Base-by-base conservation (phyloP, 1,284 basidiomycete species). In the Apiotrichum gracile region DNA sequence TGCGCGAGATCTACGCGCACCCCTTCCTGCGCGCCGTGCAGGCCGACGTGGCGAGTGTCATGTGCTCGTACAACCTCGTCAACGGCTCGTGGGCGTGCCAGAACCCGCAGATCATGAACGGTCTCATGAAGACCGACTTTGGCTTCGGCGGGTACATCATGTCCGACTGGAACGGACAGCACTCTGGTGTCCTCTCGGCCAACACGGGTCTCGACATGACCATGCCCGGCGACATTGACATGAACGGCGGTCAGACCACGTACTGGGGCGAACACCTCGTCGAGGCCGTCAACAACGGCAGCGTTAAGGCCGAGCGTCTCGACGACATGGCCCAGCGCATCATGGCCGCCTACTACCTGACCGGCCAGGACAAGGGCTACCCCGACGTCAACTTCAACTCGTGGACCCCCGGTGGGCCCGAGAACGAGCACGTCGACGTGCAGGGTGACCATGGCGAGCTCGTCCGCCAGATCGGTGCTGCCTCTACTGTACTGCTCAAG, bases 51-150 rank as follows among this genome's bases (percentile, higher is more conserved):
- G 79, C 82, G 0, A 82, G 81, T 35, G 76, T 87, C 55, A 90
- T 88, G 87, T 88, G 85, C 76, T 82, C 81, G 48, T 85, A 84
- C 69, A 83, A 81, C 51, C 19, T 41, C 12, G 78, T 85, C 66
- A 86, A 87, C 64, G 79, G 81, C 4, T 82, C 79, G 0, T 84
- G 76, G 58, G 78, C 83, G 0, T 85, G 84, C 58, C 81, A 84
- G 62, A 85, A 86, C 43, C 50, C 60, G 12, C 78, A 83, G 65
- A 78, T 79, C 6, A 70, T 87, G 55, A 88, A 87, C 67, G 82
- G 81, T n/a, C 75, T 86, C 22, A 73, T 88, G 49, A 88, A 88
- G 74, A 79, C 79, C 21, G 86, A 89, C 69, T 79, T 83, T 51
- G 85, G 84, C 5, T 91, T 89, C 54, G 42, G 60, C 29, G 66